Conservation (phyloP, 768 basidiomycete species). For the Tylopilus intermedius region DNA sequence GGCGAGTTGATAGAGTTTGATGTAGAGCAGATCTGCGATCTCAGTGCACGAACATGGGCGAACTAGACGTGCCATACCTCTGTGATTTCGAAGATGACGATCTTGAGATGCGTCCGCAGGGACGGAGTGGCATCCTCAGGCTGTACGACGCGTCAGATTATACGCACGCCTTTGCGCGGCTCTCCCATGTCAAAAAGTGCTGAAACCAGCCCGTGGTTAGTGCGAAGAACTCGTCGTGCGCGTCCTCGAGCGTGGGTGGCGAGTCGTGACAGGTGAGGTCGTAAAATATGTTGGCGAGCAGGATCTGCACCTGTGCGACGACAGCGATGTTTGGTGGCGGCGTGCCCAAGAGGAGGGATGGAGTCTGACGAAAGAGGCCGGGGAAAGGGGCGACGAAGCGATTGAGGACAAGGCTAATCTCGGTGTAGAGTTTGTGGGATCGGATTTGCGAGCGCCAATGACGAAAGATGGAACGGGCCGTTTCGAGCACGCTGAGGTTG, state of each 20-base stretch:
- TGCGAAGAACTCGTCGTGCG: conserved; percentile 77
- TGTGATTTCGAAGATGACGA: conserved; percentile 82
- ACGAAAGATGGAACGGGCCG: conserved; percentile 92
- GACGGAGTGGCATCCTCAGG: conserved; percentile 80
- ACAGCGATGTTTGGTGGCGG: conserved; percentile 39
- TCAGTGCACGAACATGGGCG: not conserved
- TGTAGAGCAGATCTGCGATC: conserved; percentile 50
- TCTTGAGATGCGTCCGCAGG: conserved; percentile 82
- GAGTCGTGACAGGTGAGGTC: conserved; percentile 95
- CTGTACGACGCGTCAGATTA: conserved; percentile 33
- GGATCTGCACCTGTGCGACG: conserved; percentile 68
- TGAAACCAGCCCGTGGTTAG: conserved; percentile 68
- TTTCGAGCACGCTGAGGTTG: conserved; percentile 88
- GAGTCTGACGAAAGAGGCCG: conserved; percentile 70
- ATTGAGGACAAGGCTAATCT: conserved; percentile 85
- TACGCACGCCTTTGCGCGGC: conserved; percentile 58
- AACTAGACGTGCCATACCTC: conserved; percentile 48
- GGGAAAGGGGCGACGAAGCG: conserved; percentile 84
- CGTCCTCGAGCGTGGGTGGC: conserved; percentile 90
- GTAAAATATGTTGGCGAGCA: conserved; percentile 83
- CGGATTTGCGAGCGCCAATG: conserved; percentile 91
- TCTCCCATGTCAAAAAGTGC: conserved; percentile 79
- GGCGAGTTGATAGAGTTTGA: conserved; percentile 73
- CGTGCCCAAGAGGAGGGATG: conserved; percentile 43
- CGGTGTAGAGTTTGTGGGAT: conserved; percentile 78